A percentile compares a stretch with the other conserved stretches of the same genome.
These are phyloP conservation scores for Fusarium piperis DNA, from an alignment of 2,329 filamentous ascomycete genomes.

Conservation along the genomic window DNA sequence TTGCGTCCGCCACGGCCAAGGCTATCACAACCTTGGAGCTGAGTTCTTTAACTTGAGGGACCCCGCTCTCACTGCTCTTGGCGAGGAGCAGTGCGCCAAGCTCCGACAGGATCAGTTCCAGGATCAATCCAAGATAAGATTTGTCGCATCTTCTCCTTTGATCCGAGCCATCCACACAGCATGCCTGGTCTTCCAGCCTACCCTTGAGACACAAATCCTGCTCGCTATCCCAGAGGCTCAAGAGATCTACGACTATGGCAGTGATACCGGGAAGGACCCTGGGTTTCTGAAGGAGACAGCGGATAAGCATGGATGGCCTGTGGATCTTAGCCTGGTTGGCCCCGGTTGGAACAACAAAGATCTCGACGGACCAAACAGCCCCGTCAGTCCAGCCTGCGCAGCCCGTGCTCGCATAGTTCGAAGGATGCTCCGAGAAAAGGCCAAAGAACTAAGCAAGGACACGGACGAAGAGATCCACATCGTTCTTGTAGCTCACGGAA, in stretches of 20 bases:
- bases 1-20: slow-evolving; percentile 27
- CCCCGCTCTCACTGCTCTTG: slow-evolving; percentile 29
- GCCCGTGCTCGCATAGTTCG: slow-evolving; percentile 22
- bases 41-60: slow-evolving; percentile 29
- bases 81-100: slow-evolving; percentile 23
- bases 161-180: slow-evolving; percentile 24
- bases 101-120: slow-evolving; percentile 25
- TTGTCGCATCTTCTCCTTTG: slow-evolving; percentile 28
- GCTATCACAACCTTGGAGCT: slow-evolving; percentile 31
- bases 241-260: slow-evolving; percentile 29
- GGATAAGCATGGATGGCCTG: slow-evolving; percentile 17
- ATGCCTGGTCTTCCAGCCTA: slow-evolving; percentile 12
- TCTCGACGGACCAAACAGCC: slow-evolving; percentile 27
- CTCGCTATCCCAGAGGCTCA: slow-evolving; percentile 31
- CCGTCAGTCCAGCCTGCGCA: slow-evolving; percentile 19
- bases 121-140: slow-evolving; percentile 28
- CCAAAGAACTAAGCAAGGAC: background rate
- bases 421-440: slow-evolving; percentile 21
- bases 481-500: slow-evolving; percentile 26
- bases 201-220: slow-evolving; percentile 15
- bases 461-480: slow-evolving; percentile 24
- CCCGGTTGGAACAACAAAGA: slow-evolving; percentile 24
- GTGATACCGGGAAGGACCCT: slow-evolving; percentile 18
- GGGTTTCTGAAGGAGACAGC: background rate
- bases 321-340: slow-evolving; percentile 19